phyloP scores from a whole-genome alignment of 352 stramenopile genomes.

The Saprolegnia parasitica region DNA sequence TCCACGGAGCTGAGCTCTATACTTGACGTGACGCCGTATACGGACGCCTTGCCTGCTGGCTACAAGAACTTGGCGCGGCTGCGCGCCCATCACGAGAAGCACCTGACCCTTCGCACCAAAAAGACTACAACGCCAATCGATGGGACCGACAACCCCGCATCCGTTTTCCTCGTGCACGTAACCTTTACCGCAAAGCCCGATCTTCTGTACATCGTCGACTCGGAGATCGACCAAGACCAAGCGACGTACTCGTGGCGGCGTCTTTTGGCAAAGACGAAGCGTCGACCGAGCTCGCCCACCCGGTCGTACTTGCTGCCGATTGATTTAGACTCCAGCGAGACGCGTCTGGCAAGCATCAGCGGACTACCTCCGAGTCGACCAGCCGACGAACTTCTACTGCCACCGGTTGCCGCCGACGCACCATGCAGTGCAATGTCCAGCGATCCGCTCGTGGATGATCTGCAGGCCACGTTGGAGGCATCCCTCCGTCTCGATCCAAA shows the following conservation, averaged over 20 bases:
- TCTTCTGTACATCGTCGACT: background rate
- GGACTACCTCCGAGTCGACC: no score
- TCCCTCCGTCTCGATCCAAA: no score
- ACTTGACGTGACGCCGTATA: background rate
- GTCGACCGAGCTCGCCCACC: no score
- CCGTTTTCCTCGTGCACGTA: background rate
- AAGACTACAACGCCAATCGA: background rate
- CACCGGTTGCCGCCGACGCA: no score
- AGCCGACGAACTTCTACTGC: no score
- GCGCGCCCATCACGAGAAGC: background rate
- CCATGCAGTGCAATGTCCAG: no score
- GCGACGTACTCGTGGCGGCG: background rate
- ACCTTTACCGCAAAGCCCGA: background rate
- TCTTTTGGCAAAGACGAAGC: background rate
- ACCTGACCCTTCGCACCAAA: background rate
- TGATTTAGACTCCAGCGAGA: no score
- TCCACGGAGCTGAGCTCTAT: background rate
- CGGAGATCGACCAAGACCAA: background rate
- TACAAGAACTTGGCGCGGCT: background rate
- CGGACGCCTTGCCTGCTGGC: background rate
- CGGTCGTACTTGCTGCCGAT: no score
- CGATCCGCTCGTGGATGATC: no score
- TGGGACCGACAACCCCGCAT: background rate
- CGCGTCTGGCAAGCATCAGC: no score
- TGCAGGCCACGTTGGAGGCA: no score